phyloP scores from a whole-genome alignment of 1,139 yeast species.

The Zygosaccharomyces sapae region DNA sequence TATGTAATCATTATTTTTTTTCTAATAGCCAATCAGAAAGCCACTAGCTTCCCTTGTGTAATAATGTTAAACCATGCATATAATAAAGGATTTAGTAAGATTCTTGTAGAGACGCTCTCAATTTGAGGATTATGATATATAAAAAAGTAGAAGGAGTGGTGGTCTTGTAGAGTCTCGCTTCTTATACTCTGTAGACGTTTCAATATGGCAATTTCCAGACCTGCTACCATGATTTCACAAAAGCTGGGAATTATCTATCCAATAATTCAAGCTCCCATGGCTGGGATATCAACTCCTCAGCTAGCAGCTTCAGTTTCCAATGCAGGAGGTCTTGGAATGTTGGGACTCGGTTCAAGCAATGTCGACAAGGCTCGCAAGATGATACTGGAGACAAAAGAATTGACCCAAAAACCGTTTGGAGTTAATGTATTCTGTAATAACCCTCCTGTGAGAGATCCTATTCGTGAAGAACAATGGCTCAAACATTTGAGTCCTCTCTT shows the following conservation, averaged over 20 bases:
- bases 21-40: not conserved
- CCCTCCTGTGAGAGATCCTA: slow-evolving; percentile 21
- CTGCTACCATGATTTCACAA: not conserved
- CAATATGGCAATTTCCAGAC: not conserved
- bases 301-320: slow-evolving; percentile 42
- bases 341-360: slow-evolving; percentile 40
- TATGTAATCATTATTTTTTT: not conserved
- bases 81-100: not conserved
- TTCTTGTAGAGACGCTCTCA: no score
- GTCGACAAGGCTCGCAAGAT: slow-evolving; percentile 28
- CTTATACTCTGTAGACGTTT: not conserved
- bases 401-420: slow-evolving; percentile 35
- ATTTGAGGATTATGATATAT: not conserved
- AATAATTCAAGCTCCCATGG: slow-evolving; percentile 52
- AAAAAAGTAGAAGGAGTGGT: not conserved
- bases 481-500: slow-evolving; percentile 19
- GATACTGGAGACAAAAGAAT: slow-evolving; percentile 9
- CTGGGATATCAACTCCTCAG: slow-evolving; percentile 45
- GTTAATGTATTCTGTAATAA: slow-evolving; percentile 46
- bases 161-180: not conserved
- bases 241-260: slow-evolving; percentile 38
- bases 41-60: not conserved
- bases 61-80: not conserved
- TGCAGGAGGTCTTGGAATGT: slow-evolving; percentile 46
- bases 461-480: slow-evolving; percentile 16